Percentiles rank a stretch among this genome's conserved stretches.
These are phyloP conservation scores for Botryosphaeria dothidea DNA, from an alignment of 2,329 filamentous ascomycete genomes.

Conservation along the genomic window DNA sequence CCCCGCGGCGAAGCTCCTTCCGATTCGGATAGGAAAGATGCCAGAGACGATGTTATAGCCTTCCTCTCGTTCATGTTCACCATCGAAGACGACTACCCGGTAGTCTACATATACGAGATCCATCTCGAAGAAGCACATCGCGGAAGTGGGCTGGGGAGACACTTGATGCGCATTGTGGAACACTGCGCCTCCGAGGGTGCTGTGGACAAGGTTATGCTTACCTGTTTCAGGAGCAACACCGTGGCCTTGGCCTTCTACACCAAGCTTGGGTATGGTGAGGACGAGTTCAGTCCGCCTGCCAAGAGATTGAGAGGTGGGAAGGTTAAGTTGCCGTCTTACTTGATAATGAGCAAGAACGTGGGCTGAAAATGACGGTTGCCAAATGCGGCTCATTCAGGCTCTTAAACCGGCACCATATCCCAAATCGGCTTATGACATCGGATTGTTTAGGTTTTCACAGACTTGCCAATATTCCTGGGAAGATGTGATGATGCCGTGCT, in stretches of 20 bases:
- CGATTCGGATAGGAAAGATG: background rate
- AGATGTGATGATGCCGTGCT: no score
- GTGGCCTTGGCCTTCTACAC: constrained; percentile 62
- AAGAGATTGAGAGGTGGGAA: constrained; percentile 51
- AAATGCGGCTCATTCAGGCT: background rate
- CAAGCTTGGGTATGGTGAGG: constrained; percentile 56
- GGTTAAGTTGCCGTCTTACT: constrained; percentile 52
- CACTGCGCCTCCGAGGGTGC: constrained; percentile 55
- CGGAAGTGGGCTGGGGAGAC: constrained; percentile 62
- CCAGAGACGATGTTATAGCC: constrained; percentile 25
- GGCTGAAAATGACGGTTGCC: background rate
- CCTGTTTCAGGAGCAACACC: constrained; percentile 66
- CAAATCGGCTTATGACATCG: no score
- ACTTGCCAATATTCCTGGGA: no score
- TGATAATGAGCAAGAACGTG: constrained; percentile 52
- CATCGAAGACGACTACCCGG: constrained; percentile 61
- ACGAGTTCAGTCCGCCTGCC: constrained; percentile 55
- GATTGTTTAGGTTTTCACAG: no score
- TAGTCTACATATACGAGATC: constrained; percentile 79
- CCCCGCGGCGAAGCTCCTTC: background rate
- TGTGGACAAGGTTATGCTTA: constrained; percentile 71
- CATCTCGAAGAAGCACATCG: constrained; percentile 62
- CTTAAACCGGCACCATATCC: no score
- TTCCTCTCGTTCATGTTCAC: constrained; percentile 70
- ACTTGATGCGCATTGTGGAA: constrained; percentile 60